Percentiles rank a stretch among this genome's conserved stretches.
Evolutionary conservation across 768 basidiomycete genomes (phyloP).

Genomic region (Filobasidium floriforme): DNA sequence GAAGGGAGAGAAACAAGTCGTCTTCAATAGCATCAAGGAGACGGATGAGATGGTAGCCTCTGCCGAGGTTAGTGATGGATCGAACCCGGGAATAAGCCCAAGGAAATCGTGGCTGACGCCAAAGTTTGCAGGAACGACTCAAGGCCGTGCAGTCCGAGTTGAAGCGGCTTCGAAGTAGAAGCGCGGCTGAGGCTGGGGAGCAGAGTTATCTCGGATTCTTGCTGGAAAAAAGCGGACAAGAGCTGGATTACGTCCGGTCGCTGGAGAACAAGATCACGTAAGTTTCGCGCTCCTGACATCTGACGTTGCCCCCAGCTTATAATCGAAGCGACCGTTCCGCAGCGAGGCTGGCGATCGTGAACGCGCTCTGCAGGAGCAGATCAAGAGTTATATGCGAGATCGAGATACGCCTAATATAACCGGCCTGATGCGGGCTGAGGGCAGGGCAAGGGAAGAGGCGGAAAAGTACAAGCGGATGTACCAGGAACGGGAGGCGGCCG

Average conservation of each 20-base stretch:
- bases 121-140: slow-evolving; percentile 59
- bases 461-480: slow-evolving; percentile 33
- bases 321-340: slow-evolving; percentile 3
- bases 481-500: slow-evolving; percentile 14
- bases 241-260: slow-evolving; percentile 49
- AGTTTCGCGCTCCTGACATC: slow-evolving; percentile 32
- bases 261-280: slow-evolving; percentile 57
- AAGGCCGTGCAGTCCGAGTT: slow-evolving; percentile 63
- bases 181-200: slow-evolving; percentile 67
- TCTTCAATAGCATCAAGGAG: slow-evolving; percentile 50
- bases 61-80: slow-evolving; percentile 49
- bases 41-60: slow-evolving; percentile 60
- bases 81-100: background rate
- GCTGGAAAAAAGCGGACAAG: slow-evolving; percentile 50
- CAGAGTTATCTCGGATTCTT: slow-evolving; percentile 69
- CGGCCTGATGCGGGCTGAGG: slow-evolving; percentile 45
- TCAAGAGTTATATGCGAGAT: slow-evolving; percentile 46
- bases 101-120: background rate
- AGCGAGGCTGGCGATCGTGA: slow-evolving; percentile 56
- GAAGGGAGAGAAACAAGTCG: slow-evolving; percentile 59
- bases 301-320: background rate
- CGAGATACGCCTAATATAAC: slow-evolving; percentile 52
- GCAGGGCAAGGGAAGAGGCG: slow-evolving; percentile 30
- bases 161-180: slow-evolving; percentile 60
- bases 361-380: slow-evolving; percentile 53